phyloP scores from a whole-genome alignment of 805 yeast genomes.

The Hermanozyma aechmeae region DNA sequence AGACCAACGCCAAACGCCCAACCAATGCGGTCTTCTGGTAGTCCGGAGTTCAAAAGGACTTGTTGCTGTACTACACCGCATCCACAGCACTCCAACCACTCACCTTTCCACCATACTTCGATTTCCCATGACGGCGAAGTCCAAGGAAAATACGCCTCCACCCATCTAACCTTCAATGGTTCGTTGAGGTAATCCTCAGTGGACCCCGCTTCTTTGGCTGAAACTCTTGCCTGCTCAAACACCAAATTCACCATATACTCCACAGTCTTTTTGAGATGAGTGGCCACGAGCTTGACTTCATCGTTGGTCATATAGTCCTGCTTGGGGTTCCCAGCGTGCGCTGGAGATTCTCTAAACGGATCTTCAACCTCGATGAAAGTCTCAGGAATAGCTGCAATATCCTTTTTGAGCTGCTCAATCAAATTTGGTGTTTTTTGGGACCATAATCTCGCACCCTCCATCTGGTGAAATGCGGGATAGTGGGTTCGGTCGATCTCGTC shows the following conservation, averaged over 20 bases:
- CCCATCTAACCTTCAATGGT: slow-evolving; percentile 87
- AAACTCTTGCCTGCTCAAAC: slow-evolving; percentile 59
- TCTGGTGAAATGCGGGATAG: slow-evolving; percentile 94
- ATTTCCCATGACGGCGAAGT: slow-evolving; percentile 98
- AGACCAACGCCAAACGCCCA: slow-evolving; percentile 98
- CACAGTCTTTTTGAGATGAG: slow-evolving; percentile 77
- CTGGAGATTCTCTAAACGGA: slow-evolving; percentile 38
- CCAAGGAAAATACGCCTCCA: slow-evolving; percentile 95
- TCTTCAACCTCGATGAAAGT: slow-evolving; percentile 74
- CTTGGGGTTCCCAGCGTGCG: slow-evolving; percentile 61
- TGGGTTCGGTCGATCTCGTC: slow-evolving; percentile 95
- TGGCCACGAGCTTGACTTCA: slow-evolving; percentile 61
- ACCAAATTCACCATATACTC: slow-evolving; percentile 78
- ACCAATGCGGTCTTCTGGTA: slow-evolving; percentile 53
- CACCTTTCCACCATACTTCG: slow-evolving; percentile 98
- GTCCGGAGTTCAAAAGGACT: slow-evolving; percentile 66
- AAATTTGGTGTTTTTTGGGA: slow-evolving; percentile 40
- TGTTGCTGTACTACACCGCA: slow-evolving; percentile 83
- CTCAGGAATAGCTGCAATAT: slow-evolving; percentile 56
- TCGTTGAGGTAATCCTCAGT: slow-evolving; percentile 50
- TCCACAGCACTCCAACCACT: slow-evolving; percentile 96
- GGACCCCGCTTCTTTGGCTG: slow-evolving; percentile 54
- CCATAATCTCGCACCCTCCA: slow-evolving; percentile 96
- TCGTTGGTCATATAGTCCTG: slow-evolving; percentile 64
- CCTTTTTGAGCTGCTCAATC: slow-evolving; percentile 28